Evolutionary conservation across 2,329 filamentous ascomycete species (phyloP), one percentile per base, ranked within the genome.

Genomic region (Metarhizium anisopliae): DNA sequence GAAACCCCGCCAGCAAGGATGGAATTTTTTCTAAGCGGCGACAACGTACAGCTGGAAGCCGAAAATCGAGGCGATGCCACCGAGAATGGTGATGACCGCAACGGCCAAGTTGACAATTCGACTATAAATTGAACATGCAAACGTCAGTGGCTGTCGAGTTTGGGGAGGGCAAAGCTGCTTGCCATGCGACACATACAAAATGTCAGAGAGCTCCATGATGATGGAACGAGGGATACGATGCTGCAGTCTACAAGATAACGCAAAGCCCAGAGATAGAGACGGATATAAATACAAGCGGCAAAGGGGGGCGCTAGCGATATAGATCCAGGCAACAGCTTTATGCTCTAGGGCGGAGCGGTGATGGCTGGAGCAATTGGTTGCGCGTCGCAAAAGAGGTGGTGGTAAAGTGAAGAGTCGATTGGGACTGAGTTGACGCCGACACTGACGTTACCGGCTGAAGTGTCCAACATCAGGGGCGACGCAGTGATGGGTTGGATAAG

Each of bases 91-190:
- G 63, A 96, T 81, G 63, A 86, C 86, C 66, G 86, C 94, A 61
- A 95, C 85, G 66, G 78, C 89, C 72, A 99, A 79, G 81, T 99
- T 99, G 72, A 95, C 89, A 69, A 97, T 84, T 69, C 94, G 94
- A 77, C 94, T 97, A 70, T 58, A 63, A 57, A 14, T 49, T 16
- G 25, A 49, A 10, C 59, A 64, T 55, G 61, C 38, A 14, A 40
- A 29, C 52, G 65, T 76, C 68, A 77, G 72, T 68, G 58, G 59
- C 57, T 50, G 30, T 35, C 55, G 36, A 36, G 53, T 50, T 20
- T 4, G 16, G 47, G 25, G 29, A 53, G 43, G 10, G 25, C 16
- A 29, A 43, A 42, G 36, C 36, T 35, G 7, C 47, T 16, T 47
- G 35, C 36, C 53, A 52, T 51, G 58, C 49, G 51, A 53, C 42